Conservation (phyloP, 768 basidiomycete species). For the Pleurotus salmoneostramineus region DNA sequence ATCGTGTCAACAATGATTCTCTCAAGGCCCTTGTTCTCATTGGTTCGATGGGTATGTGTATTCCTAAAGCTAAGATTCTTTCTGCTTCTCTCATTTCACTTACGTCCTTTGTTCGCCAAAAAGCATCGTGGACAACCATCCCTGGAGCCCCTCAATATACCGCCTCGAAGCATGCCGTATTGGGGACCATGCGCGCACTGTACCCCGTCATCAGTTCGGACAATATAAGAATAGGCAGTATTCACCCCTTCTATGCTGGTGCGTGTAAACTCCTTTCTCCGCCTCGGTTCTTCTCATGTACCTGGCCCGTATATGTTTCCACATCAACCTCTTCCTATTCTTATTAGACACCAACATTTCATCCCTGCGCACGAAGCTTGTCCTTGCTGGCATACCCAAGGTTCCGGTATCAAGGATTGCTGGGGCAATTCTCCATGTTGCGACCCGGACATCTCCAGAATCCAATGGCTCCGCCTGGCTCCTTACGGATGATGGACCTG, state of each 20-base stretch:
- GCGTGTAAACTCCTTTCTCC: conserved; percentile 7
- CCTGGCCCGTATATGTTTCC: background rate
- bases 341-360: conserved; percentile 44
- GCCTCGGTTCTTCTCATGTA: background rate
- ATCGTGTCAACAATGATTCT: conserved; percentile 25
- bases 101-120: background rate
- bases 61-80: background rate
- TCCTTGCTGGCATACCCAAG: conserved; percentile 46
- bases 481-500: conserved; percentile 46
- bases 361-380: conserved; percentile 28
- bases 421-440: conserved; percentile 48
- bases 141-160: conserved; percentile 41
- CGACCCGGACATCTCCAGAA: conserved; percentile 38
- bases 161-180: conserved; percentile 50
- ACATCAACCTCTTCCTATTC: background rate
- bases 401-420: conserved; percentile 44
- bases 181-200: conserved; percentile 50
- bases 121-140: conserved; percentile 48
- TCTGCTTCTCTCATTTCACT: background rate
- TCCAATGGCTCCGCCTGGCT: conserved; percentile 45
- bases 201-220: conserved; percentile 26
- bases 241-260: conserved; percentile 57
- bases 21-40: conserved; percentile 49
- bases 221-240: conserved; percentile 39
- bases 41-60: conserved; percentile 46